These are phyloP conservation scores for Hypoxylon trugodes DNA, from an alignment of 495 filamentous ascomycete genomes.

Conservation along the genomic window DNA sequence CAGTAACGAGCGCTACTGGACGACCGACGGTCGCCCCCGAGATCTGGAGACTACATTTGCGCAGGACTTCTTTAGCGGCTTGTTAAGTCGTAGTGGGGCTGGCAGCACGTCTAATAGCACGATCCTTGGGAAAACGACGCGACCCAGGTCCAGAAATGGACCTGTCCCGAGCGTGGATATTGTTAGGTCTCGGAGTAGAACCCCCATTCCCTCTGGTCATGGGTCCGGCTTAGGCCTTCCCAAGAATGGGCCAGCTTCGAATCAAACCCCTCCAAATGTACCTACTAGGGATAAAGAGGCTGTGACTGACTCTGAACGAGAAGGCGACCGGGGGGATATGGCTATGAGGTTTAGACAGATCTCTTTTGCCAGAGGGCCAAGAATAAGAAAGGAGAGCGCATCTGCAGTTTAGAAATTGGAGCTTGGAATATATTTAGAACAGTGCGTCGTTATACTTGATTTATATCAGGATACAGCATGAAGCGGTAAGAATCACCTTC, in stretches of 20 bases:
- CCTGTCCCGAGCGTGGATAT: conserved; percentile 7
- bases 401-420: conserved; percentile 30
- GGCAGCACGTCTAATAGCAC: conserved; percentile 33
- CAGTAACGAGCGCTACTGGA: conserved; percentile 48
- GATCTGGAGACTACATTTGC: conserved; percentile 44
- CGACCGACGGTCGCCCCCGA: conserved; percentile 42
- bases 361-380: conserved; percentile 33
- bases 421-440: too few relatives aligned
- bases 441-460: too few relatives aligned
- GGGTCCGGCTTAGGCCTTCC: conserved; percentile 6
- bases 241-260: conserved; percentile 13
- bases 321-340: conserved; percentile 14
- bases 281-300: conserved; percentile 21
- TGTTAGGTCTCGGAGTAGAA: conserved; percentile 7
- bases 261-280: conserved; percentile 6
- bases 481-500: too few relatives aligned
- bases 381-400: conserved; percentile 14
- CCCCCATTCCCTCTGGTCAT: conserved; percentile 3
- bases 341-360: conserved; percentile 39
- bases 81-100: conserved; percentile 38
- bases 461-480: too few relatives aligned
- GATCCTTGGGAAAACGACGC: conserved; percentile 27
- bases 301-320: conserved; percentile 30
- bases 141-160: conserved; percentile 1
- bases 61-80: conserved; percentile 46